phyloP scores from a whole-genome alignment of 129 eudicot species.

The Daucus carota region DNA sequence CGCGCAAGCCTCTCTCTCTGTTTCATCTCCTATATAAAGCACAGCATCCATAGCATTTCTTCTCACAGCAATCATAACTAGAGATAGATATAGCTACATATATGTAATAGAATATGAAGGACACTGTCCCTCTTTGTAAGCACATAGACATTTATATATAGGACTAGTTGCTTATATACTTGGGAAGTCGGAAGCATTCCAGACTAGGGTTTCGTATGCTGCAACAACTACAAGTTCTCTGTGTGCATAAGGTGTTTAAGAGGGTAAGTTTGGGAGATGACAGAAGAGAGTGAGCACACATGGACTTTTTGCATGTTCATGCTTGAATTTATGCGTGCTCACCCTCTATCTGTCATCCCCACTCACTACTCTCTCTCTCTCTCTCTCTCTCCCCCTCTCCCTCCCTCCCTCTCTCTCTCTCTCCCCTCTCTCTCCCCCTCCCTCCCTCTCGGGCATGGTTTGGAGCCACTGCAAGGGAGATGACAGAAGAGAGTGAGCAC shows the following conservation, averaged over 20 bases:
- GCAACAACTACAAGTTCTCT: not conserved
- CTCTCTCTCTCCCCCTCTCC: not conserved
- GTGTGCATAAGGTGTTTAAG: not conserved
- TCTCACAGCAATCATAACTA: not conserved
- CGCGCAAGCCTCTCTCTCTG: not conserved
- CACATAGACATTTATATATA: too few relatives aligned
- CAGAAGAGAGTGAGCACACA: constrained; percentile 99
- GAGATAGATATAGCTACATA: not conserved
- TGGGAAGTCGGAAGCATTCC: not conserved
- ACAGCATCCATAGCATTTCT: not conserved
- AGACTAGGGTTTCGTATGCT: not conserved
- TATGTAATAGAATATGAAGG: not conserved
- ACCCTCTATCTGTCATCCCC: constrained; percentile 76
- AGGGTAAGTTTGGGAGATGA: constrained; percentile 57
- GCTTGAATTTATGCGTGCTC: constrained; percentile 81
- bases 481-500: constrained; percentile 4
- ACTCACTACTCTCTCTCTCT: not conserved
- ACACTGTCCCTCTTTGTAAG: not conserved
- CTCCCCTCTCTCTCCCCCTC: not conserved
- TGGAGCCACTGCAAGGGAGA: not conserved
- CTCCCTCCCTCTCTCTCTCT: not conserved
- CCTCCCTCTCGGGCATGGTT: not conserved
- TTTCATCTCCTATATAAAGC: not conserved
- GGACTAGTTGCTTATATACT: too few relatives aligned
- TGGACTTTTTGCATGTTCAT: constrained; percentile 66